A percentile compares a stretch with the other conserved stretches of the same genome.
phyloP scores from a whole-genome alignment of 768 basidiomycete species.

The Suillus subluteus region DNA sequence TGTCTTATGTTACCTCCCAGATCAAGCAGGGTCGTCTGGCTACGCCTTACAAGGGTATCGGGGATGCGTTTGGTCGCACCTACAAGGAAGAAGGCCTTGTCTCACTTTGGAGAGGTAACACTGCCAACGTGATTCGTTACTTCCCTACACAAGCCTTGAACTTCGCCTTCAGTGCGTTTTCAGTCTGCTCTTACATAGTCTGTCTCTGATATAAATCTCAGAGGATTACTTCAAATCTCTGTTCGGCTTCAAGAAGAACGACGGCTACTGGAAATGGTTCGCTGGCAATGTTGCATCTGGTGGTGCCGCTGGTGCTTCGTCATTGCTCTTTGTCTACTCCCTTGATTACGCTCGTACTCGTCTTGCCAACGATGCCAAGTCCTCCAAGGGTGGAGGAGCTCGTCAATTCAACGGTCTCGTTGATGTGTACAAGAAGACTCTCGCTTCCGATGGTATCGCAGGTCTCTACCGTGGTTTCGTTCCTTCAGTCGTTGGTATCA shows the following conservation, averaged over 20 bases:
- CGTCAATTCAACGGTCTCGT: constrained; percentile 99
- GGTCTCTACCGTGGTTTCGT: constrained; percentile 99
- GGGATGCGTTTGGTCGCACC: constrained; percentile 90
- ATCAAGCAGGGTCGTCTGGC: constrained; percentile 99
- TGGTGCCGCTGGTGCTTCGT: constrained; percentile 99
- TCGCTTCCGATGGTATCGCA: constrained; percentile 95
- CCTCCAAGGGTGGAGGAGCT: constrained; percentile 85
- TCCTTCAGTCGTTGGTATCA: constrained; percentile 98
- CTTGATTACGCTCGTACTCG: constrained; percentile 99
- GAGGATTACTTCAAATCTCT: constrained; percentile 99
- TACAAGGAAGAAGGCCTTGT: constrained; percentile 95
- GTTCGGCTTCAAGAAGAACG: constrained; percentile 97
- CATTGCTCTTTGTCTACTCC: constrained; percentile 99
- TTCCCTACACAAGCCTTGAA: constrained; percentile 99
- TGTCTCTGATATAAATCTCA: constrained; percentile 14
- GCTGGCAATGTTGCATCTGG: constrained; percentile 97
- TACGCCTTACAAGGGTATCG: constrained; percentile 94
- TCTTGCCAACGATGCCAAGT: constrained; percentile 97
- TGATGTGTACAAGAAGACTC: constrained; percentile 97
- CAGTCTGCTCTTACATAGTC: not conserved
- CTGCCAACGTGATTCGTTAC: constrained; percentile 99
- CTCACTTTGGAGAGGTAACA: constrained; percentile 99
- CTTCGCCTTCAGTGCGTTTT: constrained; percentile 96
- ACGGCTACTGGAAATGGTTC: constrained; percentile 99
- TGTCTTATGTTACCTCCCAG: constrained; percentile 41